Conservation (phyloP, 306 rosid genomes). For the Gynostemma pentaphyllum region DNA sequence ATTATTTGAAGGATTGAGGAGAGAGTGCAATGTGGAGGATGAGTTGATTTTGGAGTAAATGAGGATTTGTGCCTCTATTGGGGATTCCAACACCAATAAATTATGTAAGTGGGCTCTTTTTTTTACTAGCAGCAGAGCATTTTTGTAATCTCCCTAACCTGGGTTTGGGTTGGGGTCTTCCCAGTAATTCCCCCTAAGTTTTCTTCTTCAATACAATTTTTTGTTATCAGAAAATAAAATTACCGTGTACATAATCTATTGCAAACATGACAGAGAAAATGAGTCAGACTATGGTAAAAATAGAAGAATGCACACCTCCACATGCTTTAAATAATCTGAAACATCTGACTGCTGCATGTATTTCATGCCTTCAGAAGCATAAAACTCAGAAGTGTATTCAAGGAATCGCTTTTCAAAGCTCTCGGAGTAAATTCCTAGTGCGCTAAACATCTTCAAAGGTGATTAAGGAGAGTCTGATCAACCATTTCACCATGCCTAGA, state of each 20-base stretch:
- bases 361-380: constrained; percentile 91
- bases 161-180: neutral
- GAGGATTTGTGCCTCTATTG: neutral
- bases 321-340: constrained; percentile 96
- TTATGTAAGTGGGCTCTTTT: neutral
- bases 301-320: constrained; percentile 59
- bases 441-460: constrained; percentile 97
- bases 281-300: constrained; percentile 1
- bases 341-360: constrained; percentile 98
- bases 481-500: constrained; percentile 92
- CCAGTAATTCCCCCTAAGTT: neutral
- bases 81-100: neutral
- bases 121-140: neutral
- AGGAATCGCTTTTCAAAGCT: constrained; percentile 96
- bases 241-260: neutral
- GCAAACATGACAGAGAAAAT: neutral
- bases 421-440: constrained; percentile 88
- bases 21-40: neutral
- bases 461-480: constrained; percentile 89
- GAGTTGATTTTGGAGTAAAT: neutral
- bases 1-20: neutral
- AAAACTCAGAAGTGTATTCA: constrained; percentile 89
- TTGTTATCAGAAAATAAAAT: neutral
- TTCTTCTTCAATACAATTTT: neutral
- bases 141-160: neutral